Percentiles rank a stretch among this genome's conserved stretches.
These are phyloP conservation scores for Physaria fendleri DNA, from an alignment of 345 rosid genomes.

Conservation along the genomic window DNA sequence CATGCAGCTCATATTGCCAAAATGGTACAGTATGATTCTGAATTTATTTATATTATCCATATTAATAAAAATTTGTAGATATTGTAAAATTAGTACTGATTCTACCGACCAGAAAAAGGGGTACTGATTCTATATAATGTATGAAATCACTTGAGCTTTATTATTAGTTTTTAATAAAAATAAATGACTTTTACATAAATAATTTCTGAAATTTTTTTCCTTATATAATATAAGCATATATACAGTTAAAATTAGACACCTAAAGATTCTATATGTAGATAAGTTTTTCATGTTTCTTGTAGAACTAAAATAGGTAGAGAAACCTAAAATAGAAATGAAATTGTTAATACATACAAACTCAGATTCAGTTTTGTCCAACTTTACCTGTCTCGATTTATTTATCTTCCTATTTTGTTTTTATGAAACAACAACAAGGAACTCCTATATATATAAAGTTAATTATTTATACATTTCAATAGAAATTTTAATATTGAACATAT, in stretches of 20 bases:
- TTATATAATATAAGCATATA: too few relatives aligned
- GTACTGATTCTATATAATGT: too few relatives aligned
- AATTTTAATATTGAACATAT: conserved; percentile 3
- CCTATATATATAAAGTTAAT: neutral
- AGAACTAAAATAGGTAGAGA: neutral
- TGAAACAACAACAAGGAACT: too few relatives aligned
- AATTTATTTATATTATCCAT: too few relatives aligned
- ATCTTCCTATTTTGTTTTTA: neutral
- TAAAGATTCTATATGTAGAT: neutral
- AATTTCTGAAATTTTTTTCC: too few relatives aligned
- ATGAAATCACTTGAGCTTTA: conserved; percentile 1
- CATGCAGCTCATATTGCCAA: too few relatives aligned
- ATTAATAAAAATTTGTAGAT: too few relatives aligned
- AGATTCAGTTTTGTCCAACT: too few relatives aligned
- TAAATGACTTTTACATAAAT: too few relatives aligned
- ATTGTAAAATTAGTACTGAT: neutral
- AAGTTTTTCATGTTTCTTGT: neutral
- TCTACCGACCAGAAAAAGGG: too few relatives aligned
- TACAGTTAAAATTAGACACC: neutral
- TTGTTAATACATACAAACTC: neutral
- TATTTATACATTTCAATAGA: neutral
- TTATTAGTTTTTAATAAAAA: too few relatives aligned
- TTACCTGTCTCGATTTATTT: neutral
- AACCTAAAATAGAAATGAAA: neutral
- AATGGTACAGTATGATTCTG: too few relatives aligned